Conservation (phyloP, 345 rosid genomes). For the Psidium guajava region DNA sequence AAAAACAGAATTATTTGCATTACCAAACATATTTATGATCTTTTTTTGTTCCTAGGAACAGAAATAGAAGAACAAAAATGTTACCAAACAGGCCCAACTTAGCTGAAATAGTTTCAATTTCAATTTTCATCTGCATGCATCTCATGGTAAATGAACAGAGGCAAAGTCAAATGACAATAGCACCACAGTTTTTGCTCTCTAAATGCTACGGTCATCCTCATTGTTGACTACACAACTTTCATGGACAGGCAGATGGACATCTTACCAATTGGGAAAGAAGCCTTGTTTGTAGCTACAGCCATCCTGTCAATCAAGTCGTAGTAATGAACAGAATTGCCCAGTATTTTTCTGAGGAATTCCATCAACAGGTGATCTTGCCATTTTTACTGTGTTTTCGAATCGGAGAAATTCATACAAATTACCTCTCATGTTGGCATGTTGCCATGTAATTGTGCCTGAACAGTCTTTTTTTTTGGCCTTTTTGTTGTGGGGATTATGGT, state of each 20-base stretch:
- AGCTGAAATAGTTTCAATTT: not conserved
- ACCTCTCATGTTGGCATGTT: not conserved
- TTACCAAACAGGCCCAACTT: too few species aligned
- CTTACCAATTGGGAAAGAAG: constrained; percentile 59
- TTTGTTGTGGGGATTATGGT: not conserved
- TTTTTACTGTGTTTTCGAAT: not conserved
- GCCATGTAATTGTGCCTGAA: not conserved
- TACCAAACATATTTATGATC: too few species aligned
- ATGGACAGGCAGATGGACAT: constrained; percentile 53
- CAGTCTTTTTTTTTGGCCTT: not conserved
- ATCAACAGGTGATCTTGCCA: not conserved
- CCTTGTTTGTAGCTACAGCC: constrained; percentile 58
- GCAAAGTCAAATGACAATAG: not conserved
- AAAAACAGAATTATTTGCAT: too few species aligned
- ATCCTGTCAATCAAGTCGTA: constrained; percentile 25
- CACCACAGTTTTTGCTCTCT: not conserved
- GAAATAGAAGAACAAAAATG: too few species aligned
- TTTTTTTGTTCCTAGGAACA: too few species aligned
- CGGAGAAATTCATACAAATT: not conserved
- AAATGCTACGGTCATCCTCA: not conserved
- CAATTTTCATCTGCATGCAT: not conserved
- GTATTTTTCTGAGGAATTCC: not conserved
- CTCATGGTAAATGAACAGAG: not conserved
- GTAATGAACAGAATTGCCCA: not conserved
- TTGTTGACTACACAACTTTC: not conserved